phyloP scores from a whole-genome alignment of 495 filamentous ascomycete genomes.

The Neurospora sp. region DNA sequence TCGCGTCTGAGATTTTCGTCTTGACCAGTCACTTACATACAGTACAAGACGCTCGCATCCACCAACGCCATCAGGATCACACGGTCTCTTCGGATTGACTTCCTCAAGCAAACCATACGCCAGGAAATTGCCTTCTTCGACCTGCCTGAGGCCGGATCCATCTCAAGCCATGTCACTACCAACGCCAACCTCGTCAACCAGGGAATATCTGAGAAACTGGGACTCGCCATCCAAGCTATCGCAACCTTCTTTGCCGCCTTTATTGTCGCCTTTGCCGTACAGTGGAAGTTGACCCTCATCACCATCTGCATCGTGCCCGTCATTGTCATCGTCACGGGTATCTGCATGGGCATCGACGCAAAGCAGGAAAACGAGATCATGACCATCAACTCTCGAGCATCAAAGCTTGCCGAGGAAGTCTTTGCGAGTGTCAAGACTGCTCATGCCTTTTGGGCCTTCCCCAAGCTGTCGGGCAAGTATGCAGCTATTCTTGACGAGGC shows the following conservation, averaged over 20 bases:
- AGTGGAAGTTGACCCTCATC: slow-evolving; percentile 45
- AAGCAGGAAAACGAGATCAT: slow-evolving; percentile 31
- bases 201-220: slow-evolving; percentile 51
- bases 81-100: slow-evolving; percentile 19
- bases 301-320: slow-evolving; percentile 43
- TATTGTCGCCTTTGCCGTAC: slow-evolving; percentile 43
- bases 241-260: slow-evolving; percentile 48
- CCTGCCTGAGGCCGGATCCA: slow-evolving; percentile 22
- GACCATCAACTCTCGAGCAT: slow-evolving; percentile 33
- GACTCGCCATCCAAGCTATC: slow-evolving; percentile 40
- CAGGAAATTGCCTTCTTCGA: slow-evolving; percentile 30
- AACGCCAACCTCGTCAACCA: slow-evolving; percentile 21
- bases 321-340: slow-evolving; percentile 28
- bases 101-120: slow-evolving; percentile 23
- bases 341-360: slow-evolving; percentile 40
- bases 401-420: slow-evolving; percentile 45
- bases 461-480: slow-evolving; percentile 38
- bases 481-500: slow-evolving; percentile 41
- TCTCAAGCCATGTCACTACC: slow-evolving; percentile 33
- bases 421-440: slow-evolving; percentile 45
- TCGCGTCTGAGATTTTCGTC: neutral
- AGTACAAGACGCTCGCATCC: neutral
- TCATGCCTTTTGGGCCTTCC: slow-evolving; percentile 51
- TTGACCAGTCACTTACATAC: neutral
- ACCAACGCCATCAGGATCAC: slow-evolving; percentile 17